Base-by-base conservation (phyloP, 495 filamentous ascomycete species). In the Xylona heveae region DNA sequence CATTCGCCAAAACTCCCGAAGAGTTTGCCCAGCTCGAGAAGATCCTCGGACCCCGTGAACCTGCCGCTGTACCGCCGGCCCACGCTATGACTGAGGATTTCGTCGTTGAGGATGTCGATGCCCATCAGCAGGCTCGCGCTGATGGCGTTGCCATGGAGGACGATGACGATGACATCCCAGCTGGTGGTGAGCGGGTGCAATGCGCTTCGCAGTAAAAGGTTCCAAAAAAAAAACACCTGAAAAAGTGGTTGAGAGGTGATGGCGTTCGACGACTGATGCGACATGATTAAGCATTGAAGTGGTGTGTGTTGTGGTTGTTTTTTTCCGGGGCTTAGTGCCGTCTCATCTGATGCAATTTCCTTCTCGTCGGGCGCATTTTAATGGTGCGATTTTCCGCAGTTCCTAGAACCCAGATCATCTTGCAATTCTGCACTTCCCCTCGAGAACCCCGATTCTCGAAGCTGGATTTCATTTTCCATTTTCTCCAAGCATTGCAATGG, bases 71-170 rank as follows among this genome's bases (percentile, higher is more conserved):
- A 18, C 70, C 78, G 26, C 79, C 81, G 1, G 41, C 57, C 15
- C 83, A 94, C 47, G 71, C 75, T 13, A 93, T 94, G 81, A 71
- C 74, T 6, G 84, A 93, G 40, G 88, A 94, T 46, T 77, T 67
- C 41, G 50, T 58, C 19, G 62, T 95, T 5, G 84, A 95, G 48
- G 71, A 84, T 24, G 63, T 92, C 16, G 88, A 93, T 42, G 55
- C 62, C 34, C 70, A 61, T 42, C 59, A 72, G 39, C 71, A 81
- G 41, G 68, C 66, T 23, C 61, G 78, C 38, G 82, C 80, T 25
- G 71, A 78, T 40, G 74, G 71, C 31, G 70, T 66, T 14, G 59
- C 57, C n/a, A 72, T 70, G 62, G 80, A 85, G 28, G 84, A 93
- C 15, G 74, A 79, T 24, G 88, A 97, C 36, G 78, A 81, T 19